Percentiles rank a stretch among this genome's conserved stretches.
Conservation (phyloP, 2,329 filamentous ascomycete species). For the Talaromyces sp. region DNA sequence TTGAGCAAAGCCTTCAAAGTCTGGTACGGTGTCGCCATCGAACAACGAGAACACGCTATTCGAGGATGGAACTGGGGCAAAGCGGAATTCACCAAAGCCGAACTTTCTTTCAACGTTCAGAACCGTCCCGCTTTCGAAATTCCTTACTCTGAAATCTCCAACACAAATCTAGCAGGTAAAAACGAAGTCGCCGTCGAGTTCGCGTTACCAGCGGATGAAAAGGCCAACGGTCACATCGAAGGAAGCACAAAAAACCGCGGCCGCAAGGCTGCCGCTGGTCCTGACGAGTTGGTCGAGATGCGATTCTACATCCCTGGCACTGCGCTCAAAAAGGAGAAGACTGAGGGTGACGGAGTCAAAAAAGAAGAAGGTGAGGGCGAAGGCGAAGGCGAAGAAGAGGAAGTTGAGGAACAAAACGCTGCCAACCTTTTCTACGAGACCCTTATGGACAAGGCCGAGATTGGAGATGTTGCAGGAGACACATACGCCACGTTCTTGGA, state of each 20-base stretch:
- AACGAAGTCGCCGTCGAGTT: constrained; percentile 98
- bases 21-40: constrained; percentile 92
- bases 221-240: constrained; percentile 68
- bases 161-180: constrained; percentile 94
- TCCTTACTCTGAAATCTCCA: constrained; percentile 94
- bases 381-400: constrained; percentile 23
- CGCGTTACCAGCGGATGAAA: constrained; percentile 67
- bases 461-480: constrained; percentile 97
- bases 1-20: constrained; percentile 92
- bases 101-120: constrained; percentile 93
- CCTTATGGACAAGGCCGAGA: constrained; percentile 96
- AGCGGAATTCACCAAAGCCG: constrained; percentile 90
- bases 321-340: constrained; percentile 67
- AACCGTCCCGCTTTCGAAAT: constrained; percentile 96
- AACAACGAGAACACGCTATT: constrained; percentile 89
- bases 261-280: constrained; percentile 82
- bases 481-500: constrained; percentile 97
- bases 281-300: constrained; percentile 96
- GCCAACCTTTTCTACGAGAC: constrained; percentile 98
- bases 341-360: constrained; percentile 56
- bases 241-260: constrained; percentile 69
- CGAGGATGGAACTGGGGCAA: constrained; percentile 99
- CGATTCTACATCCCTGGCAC: constrained; percentile 96
- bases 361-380: constrained; percentile 72
- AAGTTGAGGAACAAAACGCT: constrained; percentile 80